Evolutionary conservation across 495 filamentous ascomycete genomes (phyloP), one percentile per base, ranked within the genome.

Genomic region (Aspergillus bridgeri): DNA sequence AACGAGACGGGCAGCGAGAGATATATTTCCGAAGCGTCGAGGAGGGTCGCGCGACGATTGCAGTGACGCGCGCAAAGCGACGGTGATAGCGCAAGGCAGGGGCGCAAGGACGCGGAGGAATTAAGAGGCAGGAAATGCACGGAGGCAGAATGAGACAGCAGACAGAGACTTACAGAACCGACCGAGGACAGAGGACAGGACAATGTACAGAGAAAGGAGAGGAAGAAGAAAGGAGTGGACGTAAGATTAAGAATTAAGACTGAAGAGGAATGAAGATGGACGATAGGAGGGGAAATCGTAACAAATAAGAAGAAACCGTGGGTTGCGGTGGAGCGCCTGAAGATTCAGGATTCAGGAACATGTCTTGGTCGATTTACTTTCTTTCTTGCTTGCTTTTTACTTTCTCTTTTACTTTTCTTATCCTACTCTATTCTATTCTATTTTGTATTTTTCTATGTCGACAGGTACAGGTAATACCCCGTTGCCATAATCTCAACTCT

Each of bases 51-150:
- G 33, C 6, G 21, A 47, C 21, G 21, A 47, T 47, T 20, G 21
- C 2, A 19, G 5, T 1, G 21, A 47, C 44, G 21, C 44, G 44
- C 13, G 44, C 44, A 18, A 47, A 47, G n/a, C n/a, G n/a, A n/a
- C n/a, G n/a, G n/a, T n/a, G n/a, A n/a, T n/a, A 56, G 48, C 51
- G 15, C 50, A 46, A 15, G 51, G 50, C 18, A 45, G 33, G 43
- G 54, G 53, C 6, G 43, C 33, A 38, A 48, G 54, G 42, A 22
- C 18, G 42, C 7, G 38, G 46, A 48, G 43, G 25, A 54, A 53
- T 42, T 13, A 46, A 50, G 33, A 38, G 33, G 33, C 33, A 38
- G 33, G 33, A 38, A 38, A 38, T 38, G 33, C 33, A 38, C 11
- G 46, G 22, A 43, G 43, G 48, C 53, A 49, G 44, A 55, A 42